phyloP scores from a whole-genome alignment of 441 rosid genomes.

The Eruca vesicaria region DNA sequence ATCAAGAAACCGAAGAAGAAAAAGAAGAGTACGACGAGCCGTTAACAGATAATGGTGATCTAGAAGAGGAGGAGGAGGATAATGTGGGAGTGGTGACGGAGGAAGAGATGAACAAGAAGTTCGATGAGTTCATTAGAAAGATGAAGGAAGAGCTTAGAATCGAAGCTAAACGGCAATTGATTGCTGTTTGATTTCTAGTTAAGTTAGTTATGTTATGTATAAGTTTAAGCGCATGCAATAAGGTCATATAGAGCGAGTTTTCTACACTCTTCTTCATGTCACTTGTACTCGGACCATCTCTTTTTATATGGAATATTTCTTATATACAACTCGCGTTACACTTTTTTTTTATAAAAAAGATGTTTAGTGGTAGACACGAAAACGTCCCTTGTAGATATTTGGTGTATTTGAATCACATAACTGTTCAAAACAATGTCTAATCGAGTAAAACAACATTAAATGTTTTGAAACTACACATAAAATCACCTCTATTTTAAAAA shows the following conservation, averaged over 20 bases:
- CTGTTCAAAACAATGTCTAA: not conserved
- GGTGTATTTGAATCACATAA: too few species aligned
- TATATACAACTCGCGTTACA: not conserved
- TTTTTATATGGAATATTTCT: not conserved
- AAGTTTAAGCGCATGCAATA: not conserved
- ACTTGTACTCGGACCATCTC: not conserved
- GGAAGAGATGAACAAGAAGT: conserved; percentile 58
- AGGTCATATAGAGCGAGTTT: conserved; percentile 15
- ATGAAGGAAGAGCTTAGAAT: conserved; percentile 61
- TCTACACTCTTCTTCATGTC: not conserved
- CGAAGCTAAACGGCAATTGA: conserved; percentile 46
- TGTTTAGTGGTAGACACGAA: not conserved
- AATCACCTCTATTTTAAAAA: not conserved
- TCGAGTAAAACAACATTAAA: not conserved
- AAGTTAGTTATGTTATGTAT: not conserved
- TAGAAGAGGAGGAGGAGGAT: conserved; percentile 28
- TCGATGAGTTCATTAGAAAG: conserved; percentile 66
- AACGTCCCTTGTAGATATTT: not conserved
- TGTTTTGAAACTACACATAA: not conserved
- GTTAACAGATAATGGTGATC: conserved; percentile 4
- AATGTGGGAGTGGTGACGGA: conserved; percentile 36
- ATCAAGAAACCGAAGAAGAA: not conserved
- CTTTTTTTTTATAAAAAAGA: not conserved
- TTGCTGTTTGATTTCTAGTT: conserved; percentile 39
- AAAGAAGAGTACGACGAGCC: conserved; percentile 1